These are phyloP conservation scores for Trichoderma cornu-damae DNA, from an alignment of 2,329 filamentous ascomycete genomes.

Conservation along the genomic window DNA sequence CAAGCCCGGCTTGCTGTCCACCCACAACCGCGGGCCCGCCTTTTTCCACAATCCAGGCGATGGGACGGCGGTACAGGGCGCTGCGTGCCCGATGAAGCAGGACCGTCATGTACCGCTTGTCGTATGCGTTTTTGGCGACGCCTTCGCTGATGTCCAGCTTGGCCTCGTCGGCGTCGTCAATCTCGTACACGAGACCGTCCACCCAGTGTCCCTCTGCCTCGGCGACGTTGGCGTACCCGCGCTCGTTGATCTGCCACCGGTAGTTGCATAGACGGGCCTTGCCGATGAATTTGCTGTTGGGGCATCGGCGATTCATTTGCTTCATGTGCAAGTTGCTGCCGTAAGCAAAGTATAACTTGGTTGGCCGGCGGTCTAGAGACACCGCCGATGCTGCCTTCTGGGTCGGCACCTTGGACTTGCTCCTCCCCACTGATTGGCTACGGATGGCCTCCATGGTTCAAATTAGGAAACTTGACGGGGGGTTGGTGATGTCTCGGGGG, in stretches of 20 bases:
- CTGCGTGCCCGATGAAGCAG: conserved; percentile 31
- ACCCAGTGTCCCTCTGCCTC: conserved; percentile 33
- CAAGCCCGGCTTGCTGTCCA: conserved; percentile 23
- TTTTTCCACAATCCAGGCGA: conserved; percentile 36
- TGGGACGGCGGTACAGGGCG: conserved; percentile 34
- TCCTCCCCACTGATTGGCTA: conserved; percentile 13
- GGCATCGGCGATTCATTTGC: conserved; percentile 43
- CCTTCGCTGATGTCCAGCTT: conserved; percentile 39
- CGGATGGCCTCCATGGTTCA: conserved; percentile 5
- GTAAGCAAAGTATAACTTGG: conserved; percentile 43
- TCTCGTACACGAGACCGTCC: conserved; percentile 39
- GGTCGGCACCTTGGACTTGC: neutral
- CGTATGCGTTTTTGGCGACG: conserved; percentile 37
- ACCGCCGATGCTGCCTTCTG: conserved; percentile 20
- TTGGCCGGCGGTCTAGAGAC: conserved; percentile 22
- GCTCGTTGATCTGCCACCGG: conserved; percentile 45
- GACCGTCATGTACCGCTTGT: conserved; percentile 33
- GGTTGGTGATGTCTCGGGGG: too few species aligned
- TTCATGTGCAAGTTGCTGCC: conserved; percentile 42
- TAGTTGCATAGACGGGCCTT: conserved; percentile 36
- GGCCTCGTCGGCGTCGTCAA: conserved; percentile 35
- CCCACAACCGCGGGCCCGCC: conserved; percentile 31
- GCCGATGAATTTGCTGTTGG: conserved; percentile 38
- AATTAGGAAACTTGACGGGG: conserved; percentile 5
- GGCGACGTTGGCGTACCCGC: conserved; percentile 43